Conservation (phyloP, 1,284 basidiomycete species). For the Porodaedalea pini region DNA sequence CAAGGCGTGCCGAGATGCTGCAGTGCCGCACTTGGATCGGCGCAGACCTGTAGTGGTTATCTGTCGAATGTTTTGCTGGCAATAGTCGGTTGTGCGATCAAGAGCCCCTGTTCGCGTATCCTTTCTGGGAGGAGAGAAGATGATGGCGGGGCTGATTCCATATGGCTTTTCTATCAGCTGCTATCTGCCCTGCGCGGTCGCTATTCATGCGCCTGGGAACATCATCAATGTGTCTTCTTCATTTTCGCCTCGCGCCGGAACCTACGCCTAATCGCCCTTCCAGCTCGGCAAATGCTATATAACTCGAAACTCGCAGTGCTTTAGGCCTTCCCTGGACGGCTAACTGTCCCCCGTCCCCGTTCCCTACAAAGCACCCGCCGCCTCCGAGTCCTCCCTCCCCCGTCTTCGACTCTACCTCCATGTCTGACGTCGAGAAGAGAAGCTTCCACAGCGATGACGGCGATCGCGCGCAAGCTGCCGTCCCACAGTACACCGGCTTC, state of each 20-base stretch:
- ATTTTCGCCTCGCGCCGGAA: not conserved
- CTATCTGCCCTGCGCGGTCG: too few species aligned
- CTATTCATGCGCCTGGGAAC: too few species aligned
- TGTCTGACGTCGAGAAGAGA: constrained; percentile 12
- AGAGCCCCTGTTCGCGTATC: not conserved
- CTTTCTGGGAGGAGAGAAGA: not conserved
- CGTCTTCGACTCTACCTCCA: not conserved
- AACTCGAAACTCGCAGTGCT: not conserved
- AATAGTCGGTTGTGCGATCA: not conserved
- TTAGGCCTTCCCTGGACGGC: not conserved
- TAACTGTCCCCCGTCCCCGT: not conserved
- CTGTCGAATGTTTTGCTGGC: not conserved
- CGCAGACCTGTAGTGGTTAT: not conserved
- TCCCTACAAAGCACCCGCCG: not conserved
- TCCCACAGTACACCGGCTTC: constrained; percentile 17
- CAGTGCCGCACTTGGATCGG: too few species aligned
- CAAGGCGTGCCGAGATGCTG: not conserved
- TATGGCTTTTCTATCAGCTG: not conserved
- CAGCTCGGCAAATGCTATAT: not conserved
- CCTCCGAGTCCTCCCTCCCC: not conserved
- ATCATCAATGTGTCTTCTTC: not conserved
- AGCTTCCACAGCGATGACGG: not conserved
- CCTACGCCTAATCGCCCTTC: not conserved
- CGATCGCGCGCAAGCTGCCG: not conserved
- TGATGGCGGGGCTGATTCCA: not conserved